Evolutionary conservation across 2,329 filamentous ascomycete species (phyloP).

Genomic region (Tolypocladium paradoxum): DNA sequence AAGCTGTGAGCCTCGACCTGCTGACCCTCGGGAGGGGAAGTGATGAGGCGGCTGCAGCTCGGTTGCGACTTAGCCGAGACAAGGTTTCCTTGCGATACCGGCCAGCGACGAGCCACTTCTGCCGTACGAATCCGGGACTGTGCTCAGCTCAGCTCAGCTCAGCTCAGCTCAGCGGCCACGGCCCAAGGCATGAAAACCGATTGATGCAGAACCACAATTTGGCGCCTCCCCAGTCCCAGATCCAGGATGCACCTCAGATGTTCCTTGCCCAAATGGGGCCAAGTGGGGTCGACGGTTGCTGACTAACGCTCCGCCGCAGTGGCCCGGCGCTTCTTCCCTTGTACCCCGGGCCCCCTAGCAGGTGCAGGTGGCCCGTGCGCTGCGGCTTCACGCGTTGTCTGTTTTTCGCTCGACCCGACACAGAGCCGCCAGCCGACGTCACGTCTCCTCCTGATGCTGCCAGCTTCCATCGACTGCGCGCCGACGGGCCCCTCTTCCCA

Average conservation of each 20-base stretch:
- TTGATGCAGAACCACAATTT: not conserved
- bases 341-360: not conserved
- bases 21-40: not conserved
- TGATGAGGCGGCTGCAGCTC: not conserved
- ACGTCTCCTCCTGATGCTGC: constrained; percentile 20
- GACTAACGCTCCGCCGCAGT: not conserved
- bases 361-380: constrained; percentile 2
- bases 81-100: not conserved
- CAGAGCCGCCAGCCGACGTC: constrained; percentile 22
- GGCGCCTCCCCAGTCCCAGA: not conserved
- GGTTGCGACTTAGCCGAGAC: too few relatives aligned
- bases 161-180: not conserved
- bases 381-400: constrained; percentile 26
- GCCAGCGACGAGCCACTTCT: not conserved
- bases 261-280: not conserved
- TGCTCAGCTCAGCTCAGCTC: not conserved
- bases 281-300: not conserved
- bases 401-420: constrained; percentile 23
- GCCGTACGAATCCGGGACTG: not conserved
- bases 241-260: not conserved
- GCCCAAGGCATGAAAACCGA: not conserved
- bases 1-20: not conserved
- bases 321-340: not conserved
- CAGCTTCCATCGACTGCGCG: constrained; percentile 16
- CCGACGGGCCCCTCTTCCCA: constrained; percentile 10